Evolutionary conservation across 2,329 filamentous ascomycete genomes (phyloP).

Genomic region (Geoglossum cookeanum): DNA sequence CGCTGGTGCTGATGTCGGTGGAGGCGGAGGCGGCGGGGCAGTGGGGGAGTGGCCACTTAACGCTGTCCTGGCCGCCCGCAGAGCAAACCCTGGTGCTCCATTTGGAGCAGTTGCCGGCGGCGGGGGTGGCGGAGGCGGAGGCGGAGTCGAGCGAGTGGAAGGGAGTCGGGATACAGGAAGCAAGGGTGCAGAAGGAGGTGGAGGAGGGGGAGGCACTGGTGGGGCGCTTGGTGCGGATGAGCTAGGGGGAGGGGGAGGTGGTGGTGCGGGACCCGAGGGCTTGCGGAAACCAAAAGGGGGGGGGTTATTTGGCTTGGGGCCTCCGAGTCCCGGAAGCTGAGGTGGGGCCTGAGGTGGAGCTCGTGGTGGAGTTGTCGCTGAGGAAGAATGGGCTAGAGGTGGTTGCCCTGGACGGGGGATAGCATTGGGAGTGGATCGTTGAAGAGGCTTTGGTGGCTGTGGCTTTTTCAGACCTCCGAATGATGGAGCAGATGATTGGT

Average conservation of each 20-base stretch:
- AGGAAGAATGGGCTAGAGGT: conserved; percentile 39
- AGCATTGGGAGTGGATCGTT: conserved; percentile 17
- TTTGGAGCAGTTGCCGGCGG: conserved; percentile 19
- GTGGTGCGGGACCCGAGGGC: conserved; percentile 25
- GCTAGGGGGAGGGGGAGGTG: conserved; percentile 21
- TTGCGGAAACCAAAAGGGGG: conserved; percentile 26
- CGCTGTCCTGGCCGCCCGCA: conserved; percentile 39
- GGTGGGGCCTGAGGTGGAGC: conserved; percentile 39
- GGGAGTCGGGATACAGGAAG: conserved; percentile 28
- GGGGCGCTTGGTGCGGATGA: conserved; percentile 25
- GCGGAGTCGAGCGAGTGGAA: conserved; percentile 14
- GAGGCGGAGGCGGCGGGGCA: conserved; percentile 21
- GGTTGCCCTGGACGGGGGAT: conserved; percentile 26
- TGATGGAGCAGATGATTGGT: conserved; percentile 31
- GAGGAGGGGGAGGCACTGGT: conserved; percentile 24
- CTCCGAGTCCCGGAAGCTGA: conserved; percentile 30
- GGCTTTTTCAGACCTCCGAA: conserved; percentile 40
- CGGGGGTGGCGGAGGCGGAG: conserved; percentile 3
- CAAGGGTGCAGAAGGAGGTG: conserved; percentile 36
- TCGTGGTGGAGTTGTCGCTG: conserved; percentile 33
- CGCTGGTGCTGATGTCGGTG: conserved; percentile 23
- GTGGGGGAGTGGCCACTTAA: conserved; percentile 22
- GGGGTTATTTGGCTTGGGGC: conserved; percentile 23
- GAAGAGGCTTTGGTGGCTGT: conserved; percentile 24
- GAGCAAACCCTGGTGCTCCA: conserved; percentile 22